Percentiles rank a stretch among this genome's conserved stretches.
Conservation (phyloP, 768 basidiomycete genomes). For the Boletus pseudopeckii region DNA sequence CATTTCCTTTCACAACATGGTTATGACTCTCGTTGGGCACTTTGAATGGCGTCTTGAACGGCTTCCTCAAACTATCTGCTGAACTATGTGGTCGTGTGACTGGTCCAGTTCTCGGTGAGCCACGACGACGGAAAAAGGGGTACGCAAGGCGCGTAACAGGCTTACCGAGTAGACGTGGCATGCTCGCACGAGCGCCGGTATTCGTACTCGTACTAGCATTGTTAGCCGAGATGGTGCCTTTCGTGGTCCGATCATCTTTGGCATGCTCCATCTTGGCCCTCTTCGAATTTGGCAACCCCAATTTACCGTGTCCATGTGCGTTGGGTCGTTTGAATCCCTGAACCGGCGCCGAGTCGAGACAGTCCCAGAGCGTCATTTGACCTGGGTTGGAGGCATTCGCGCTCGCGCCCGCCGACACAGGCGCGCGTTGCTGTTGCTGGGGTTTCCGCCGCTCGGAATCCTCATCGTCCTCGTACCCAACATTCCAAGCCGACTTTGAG, state of each 20-base stretch:
- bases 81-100: conserved; percentile 50
- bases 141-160: not conserved
- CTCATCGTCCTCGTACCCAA: conserved; percentile 30
- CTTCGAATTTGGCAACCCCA: conserved; percentile 17
- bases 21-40: conserved; percentile 45
- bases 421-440: not conserved
- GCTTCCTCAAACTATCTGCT: conserved; percentile 41
- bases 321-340: conserved; percentile 29
- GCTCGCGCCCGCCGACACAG: not conserved
- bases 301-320: conserved; percentile 4
- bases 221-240: not conserved
- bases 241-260: not conserved
- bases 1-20: conserved; percentile 1
- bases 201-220: not conserved
- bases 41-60: conserved; percentile 57
- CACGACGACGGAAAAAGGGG: not conserved
- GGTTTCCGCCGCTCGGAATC: conserved; percentile 3
- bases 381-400: not conserved
- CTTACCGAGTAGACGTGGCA: conserved; percentile 27
- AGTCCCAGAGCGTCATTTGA: conserved; percentile 24
- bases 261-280: conserved; percentile 18
- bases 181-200: not conserved
- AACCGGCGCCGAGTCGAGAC: conserved; percentile 10
- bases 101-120: conserved; percentile 14
- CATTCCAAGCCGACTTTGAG: conserved; percentile 18